Base-by-base conservation (phyloP, 179 eudicot species). In the Beta corolliflora region DNA sequence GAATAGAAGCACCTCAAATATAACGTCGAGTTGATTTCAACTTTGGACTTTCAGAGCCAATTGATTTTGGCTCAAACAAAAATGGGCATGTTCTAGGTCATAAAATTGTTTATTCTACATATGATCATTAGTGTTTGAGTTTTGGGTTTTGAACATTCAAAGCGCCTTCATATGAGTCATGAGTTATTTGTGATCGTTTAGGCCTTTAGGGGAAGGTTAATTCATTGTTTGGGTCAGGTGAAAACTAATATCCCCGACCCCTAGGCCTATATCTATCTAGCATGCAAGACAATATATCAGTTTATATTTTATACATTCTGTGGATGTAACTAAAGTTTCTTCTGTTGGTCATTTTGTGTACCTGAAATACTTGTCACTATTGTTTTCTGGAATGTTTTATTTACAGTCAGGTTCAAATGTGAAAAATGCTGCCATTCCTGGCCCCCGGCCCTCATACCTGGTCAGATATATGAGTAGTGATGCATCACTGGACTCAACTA, bases 401-500 rank as follows among this genome's bases (percentile, higher is more conserved):
- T 10, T 81, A 72, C 88, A 87, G 89, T 70, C 63, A 60, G 52
- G 64, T 73, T 65, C 81, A 59, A 83, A 85, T 85, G 78, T 77
- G 83, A 84, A 85, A 85, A 77, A 81, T 83, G 78, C 87, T 36
- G 67, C 78, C 23, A n/a, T 77, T 69, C 61, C 71, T 63, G 69
- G 84, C 16, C 69, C 76, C 73, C 85, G 53, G 59, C 76, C 79
- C 70, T 83, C 87, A n/a, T 54, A 66, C 75, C 70, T 81, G 64
- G 79, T 83, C 71, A 89, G 93, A 90, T 81, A 84, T 81, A 53
- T 78, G 77, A 85, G 90, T 82, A 79, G 92, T 69, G 83, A 76
- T 31, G 85, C 83, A 23, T 59, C 80, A 12, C 29, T 61, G 44
- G 74, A 78, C 53, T 63, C 81, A 23, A 46, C 79, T 8, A 41